Conservation (phyloP, 306 rosid species). For the Herpetospermum pedunculosum region DNA sequence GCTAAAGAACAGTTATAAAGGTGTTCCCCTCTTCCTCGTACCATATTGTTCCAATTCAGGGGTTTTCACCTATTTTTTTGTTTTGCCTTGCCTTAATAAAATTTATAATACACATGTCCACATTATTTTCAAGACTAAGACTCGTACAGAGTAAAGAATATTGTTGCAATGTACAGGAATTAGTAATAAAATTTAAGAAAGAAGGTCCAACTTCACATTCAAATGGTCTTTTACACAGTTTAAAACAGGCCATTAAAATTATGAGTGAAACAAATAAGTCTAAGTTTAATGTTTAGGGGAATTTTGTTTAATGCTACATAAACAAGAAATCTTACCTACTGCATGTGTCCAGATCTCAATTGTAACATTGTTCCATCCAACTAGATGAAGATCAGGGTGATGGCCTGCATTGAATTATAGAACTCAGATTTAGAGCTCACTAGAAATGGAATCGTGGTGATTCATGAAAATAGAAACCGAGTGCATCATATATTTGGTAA, state of each 20-base stretch:
- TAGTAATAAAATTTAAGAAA: neutral
- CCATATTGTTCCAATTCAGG: neutral
- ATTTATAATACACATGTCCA: no score
- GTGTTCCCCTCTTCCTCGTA: neutral
- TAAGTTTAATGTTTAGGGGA: neutral
- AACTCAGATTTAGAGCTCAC: neutral
- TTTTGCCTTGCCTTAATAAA: no score
- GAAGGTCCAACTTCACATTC: neutral
- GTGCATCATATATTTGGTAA: neutral
- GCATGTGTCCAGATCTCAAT: conserved; percentile 85
- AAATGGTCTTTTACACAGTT: neutral
- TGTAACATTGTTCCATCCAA: conserved; percentile 73
- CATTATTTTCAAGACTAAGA: neutral
- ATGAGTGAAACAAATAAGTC: neutral
- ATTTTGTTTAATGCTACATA: neutral
- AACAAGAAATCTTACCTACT: conserved; percentile 36
- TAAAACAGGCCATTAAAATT: neutral
- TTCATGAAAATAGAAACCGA: neutral
- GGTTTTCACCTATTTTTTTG: no score
- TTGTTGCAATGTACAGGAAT: neutral
- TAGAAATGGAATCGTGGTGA: neutral
- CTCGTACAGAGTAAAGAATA: neutral
- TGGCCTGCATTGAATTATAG: conserved; percentile 38
- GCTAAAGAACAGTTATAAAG: neutral
- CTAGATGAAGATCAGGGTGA: conserved; percentile 97